Conservation (phyloP, 2,329 filamentous ascomycete species). For the Aspergillus piperis region DNA sequence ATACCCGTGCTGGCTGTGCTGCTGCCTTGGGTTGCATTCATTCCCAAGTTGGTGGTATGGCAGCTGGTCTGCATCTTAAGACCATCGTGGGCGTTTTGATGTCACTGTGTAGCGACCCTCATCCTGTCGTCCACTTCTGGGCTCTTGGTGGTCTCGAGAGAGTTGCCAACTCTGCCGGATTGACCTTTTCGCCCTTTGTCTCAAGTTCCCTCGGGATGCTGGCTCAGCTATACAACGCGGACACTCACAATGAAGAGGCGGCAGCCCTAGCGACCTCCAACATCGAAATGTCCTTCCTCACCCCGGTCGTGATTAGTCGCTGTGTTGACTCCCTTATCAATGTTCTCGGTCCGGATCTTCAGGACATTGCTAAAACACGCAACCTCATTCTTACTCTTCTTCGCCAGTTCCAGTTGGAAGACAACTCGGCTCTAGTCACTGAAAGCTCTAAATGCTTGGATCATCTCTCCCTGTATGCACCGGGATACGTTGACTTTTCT, state of each 20-base stretch:
- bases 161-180: slow-evolving; percentile 86
- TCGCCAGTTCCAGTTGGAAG: slow-evolving; percentile 75
- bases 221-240: slow-evolving; percentile 86
- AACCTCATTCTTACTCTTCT: slow-evolving; percentile 89
- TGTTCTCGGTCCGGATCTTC: slow-evolving; percentile 89
- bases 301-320: slow-evolving; percentile 77
- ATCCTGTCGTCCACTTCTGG: slow-evolving; percentile 95
- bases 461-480: slow-evolving; percentile 88
- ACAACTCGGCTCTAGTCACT: slow-evolving; percentile 68
- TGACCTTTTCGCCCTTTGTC: slow-evolving; percentile 89
- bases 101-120: slow-evolving; percentile 93
- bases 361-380: slow-evolving; percentile 87
- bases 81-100: slow-evolving; percentile 98
- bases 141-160: slow-evolving; percentile 83
- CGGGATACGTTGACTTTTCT: slow-evolving; percentile 78
- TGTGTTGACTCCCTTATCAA: slow-evolving; percentile 96
- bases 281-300: slow-evolving; percentile 80
- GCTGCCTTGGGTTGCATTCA: slow-evolving; percentile 92
- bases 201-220: slow-evolving; percentile 90
- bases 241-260: slow-evolving; percentile 86
- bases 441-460: slow-evolving; percentile 83
- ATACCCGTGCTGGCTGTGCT: slow-evolving; percentile 88
- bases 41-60: slow-evolving; percentile 95
- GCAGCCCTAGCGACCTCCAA: slow-evolving; percentile 82
- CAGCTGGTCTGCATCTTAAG: slow-evolving; percentile 92